Base-by-base conservation (phyloP, 148 eudicot species). In the Gaultheria prostrata region DNA sequence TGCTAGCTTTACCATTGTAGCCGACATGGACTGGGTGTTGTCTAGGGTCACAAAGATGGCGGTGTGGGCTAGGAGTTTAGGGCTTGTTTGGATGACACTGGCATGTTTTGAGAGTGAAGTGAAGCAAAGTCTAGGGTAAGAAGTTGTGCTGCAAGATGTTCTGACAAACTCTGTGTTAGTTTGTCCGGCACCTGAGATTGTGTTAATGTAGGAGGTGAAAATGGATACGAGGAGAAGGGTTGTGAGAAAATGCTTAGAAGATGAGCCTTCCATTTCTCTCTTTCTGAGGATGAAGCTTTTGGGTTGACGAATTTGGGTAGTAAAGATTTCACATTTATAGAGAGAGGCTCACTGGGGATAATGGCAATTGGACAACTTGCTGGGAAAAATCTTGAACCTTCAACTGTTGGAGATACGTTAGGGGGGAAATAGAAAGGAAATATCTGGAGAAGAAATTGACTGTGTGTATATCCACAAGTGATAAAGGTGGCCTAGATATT, bases 1-100 rank as follows among this genome's bases (percentile, higher is more conserved):
- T 18, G 83, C 48, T 43, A 80, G 83, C 79, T 28, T 21, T 21
- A 24, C 1, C 84, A 67, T 63, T 46, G 17, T 54, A 77, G 46
- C 45, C 24, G 72, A 82, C 11, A 85, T 80, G 48, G 85, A 76
- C 7, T 20, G 80, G 26, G 89, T 76, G n/a, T 82, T 77, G 30
- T 78, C 69, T 5, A 87, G 84, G 80, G 81, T 43, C 8, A 87
- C 83, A 1, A 80, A 69, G 53, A 84, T 76, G 79, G 89, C 86
- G 3, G 86, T 33, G 67, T 81, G 78, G 45, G 89, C 89, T 33
- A 87, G 82, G 48, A 56, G 82, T 17, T 79, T 39, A 2, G 86
- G 84, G 82, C 69, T 81, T 26, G 57, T 28, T 81, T 81, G 81
- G 79, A 87, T 87, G 20, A 28, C 56, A 57, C 67, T 63, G 43